A percentile compares a stretch with the other conserved stretches of the same genome.
phyloP scores from a whole-genome alignment of 202 grass and related monocot species.

The Carex sylvatica region DNA sequence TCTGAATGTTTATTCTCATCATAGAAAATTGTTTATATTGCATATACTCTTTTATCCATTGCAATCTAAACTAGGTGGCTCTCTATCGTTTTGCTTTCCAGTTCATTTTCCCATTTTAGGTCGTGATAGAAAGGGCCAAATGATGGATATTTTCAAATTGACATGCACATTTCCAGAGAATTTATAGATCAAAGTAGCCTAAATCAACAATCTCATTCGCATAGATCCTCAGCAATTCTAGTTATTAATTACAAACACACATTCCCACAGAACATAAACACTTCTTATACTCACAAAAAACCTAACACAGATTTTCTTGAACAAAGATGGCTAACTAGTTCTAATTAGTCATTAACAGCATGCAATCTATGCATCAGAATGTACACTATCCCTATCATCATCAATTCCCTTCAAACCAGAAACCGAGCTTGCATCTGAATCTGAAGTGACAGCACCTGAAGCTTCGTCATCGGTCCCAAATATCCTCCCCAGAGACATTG shows the following conservation, averaged over 20 bases:
- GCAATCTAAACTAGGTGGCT: neutral
- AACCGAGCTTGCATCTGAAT: conserved; percentile 28
- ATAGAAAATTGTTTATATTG: neutral
- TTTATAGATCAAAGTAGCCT: neutral
- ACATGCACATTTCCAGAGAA: neutral
- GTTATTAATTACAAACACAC: neutral
- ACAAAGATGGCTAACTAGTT: neutral
- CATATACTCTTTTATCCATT: neutral
- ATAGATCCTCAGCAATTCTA: conserved; percentile 3
- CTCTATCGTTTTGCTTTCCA: neutral
- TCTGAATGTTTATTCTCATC: neutral
- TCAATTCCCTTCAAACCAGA: conserved; percentile 22
- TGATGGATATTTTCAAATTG: neutral
- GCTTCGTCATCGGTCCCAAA: conserved; percentile 74
- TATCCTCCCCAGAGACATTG: conserved; percentile 72
- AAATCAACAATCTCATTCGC: neutral
- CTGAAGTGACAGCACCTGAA: conserved; percentile 72
- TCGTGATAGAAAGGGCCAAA: neutral
- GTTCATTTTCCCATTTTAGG: neutral
- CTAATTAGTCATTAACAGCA: conserved; percentile 2
- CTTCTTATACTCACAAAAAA: neutral
- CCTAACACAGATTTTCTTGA: neutral
- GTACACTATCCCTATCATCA: conserved; percentile 30
- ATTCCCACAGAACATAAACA: neutral
- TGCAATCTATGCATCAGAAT: conserved; percentile 23